Conservation (phyloP, 768 basidiomycete species). For the Hericium coralloides region DNA sequence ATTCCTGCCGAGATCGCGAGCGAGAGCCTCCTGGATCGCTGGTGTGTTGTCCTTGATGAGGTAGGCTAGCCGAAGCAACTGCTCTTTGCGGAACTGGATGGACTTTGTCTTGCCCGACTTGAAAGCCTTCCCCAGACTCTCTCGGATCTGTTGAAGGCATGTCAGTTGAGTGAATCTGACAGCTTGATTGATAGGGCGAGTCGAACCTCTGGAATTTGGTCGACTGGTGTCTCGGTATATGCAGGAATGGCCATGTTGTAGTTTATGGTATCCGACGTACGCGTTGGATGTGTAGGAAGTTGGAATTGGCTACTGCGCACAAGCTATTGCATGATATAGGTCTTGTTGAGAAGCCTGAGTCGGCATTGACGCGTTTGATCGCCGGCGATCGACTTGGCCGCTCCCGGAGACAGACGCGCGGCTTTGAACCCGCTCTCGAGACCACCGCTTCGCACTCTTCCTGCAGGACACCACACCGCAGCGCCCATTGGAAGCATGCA, state of each 20-base stretch:
- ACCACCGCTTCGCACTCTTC: too few relatives aligned
- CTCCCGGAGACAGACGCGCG: too few relatives aligned
- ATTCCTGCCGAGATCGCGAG: conserved; percentile 56
- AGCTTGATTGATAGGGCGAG: neutral
- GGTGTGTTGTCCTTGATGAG: conserved; percentile 64
- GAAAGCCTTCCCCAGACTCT: conserved; percentile 48
- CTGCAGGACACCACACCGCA: too few relatives aligned
- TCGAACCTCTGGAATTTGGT: conserved; percentile 19
- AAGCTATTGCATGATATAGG: too few relatives aligned
- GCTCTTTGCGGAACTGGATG: conserved; percentile 64
- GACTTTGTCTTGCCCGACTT: conserved; percentile 53
- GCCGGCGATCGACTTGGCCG: too few relatives aligned
- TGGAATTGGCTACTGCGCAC: too few relatives aligned
- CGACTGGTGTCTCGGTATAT: conserved; percentile 13
- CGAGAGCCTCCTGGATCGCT: conserved; percentile 49
- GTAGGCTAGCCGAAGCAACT: conserved; percentile 68
- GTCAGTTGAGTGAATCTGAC: neutral
- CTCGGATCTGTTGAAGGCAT: conserved; percentile 38
- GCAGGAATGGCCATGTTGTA: neutral
- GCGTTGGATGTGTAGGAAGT: too few relatives aligned
- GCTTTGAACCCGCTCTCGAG: too few relatives aligned
- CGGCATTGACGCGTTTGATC: too few relatives aligned
- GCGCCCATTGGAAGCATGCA: too few relatives aligned
- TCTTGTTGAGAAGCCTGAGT: too few relatives aligned
- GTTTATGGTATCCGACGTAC: too few relatives aligned